These are phyloP conservation scores for Melampsora americana DNA, from an alignment of 1,284 basidiomycete species.

Conservation along the genomic window DNA sequence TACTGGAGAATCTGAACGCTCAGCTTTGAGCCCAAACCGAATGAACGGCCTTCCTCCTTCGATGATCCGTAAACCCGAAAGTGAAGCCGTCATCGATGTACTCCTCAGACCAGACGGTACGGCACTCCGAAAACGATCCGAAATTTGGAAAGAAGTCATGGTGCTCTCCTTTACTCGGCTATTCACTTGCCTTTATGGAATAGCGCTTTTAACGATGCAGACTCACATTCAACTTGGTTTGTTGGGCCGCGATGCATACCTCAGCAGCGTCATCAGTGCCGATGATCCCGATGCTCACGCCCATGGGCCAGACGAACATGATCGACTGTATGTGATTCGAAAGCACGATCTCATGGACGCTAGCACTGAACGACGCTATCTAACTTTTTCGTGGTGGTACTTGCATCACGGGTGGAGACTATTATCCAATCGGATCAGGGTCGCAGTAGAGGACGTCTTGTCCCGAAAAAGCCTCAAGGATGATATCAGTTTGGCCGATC, in stretches of 20 bases:
- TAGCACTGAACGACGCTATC: constrained; percentile 70
- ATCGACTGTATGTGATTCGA: constrained; percentile 50
- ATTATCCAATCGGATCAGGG: constrained; percentile 69
- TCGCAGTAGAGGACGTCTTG: constrained; percentile 69
- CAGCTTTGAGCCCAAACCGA: constrained; percentile 3
- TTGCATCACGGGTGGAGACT: constrained; percentile 73
- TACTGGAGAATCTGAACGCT: constrained; percentile 16
- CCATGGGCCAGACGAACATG: constrained; percentile 36
- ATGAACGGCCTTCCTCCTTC: background rate
- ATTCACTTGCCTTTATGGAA: constrained; percentile 76
- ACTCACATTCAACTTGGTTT: constrained; percentile 78
- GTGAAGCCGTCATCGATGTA: constrained; percentile 10
- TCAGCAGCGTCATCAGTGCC: constrained; percentile 62
- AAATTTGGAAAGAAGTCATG: constrained; percentile 38
- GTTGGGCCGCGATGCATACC: constrained; percentile 75
- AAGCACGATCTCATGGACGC: constrained; percentile 55
- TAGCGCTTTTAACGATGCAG: constrained; percentile 73
- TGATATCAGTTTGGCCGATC: constrained; percentile 66
- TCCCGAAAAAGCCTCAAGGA: constrained; percentile 72
- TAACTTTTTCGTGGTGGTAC: constrained; percentile 82
- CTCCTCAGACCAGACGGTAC: constrained; percentile 28
- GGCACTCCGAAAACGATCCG: constrained; percentile 11
- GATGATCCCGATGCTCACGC: background rate
- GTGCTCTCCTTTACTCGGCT: constrained; percentile 71
- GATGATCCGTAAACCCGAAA: background rate